A percentile compares a stretch with the other conserved stretches of the same genome.
These are phyloP conservation scores for Peterozyma xylosa DNA, from an alignment of 805 yeast genomes.

Conservation along the genomic window DNA sequence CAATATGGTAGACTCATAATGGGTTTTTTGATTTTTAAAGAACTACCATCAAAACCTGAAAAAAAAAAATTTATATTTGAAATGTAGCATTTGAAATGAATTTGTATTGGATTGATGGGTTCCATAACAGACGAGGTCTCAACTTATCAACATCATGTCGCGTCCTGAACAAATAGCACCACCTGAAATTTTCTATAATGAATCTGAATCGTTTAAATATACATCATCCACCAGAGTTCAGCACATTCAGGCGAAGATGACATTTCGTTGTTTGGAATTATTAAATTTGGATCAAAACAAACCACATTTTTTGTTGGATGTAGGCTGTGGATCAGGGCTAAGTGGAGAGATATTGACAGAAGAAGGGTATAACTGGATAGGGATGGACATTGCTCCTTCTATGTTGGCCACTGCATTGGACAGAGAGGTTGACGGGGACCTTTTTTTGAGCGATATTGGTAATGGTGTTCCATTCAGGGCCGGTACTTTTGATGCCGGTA, in stretches of 20 bases:
- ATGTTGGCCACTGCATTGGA: constrained; percentile 95
- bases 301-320: constrained; percentile 70
- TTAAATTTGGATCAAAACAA: constrained; percentile 60
- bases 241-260: constrained; percentile 97
- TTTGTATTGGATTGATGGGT: background rate
- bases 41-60: background rate
- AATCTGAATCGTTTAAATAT: constrained; percentile 81
- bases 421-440: constrained; percentile 88
- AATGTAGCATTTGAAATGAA: background rate
- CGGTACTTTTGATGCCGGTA: constrained; percentile 95
- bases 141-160: constrained; percentile 46
- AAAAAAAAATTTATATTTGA: background rate
- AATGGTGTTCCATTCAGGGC: constrained; percentile 91
- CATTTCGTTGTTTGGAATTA: constrained; percentile 84
- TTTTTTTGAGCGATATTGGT: constrained; percentile 89
- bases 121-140: background rate
- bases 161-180: constrained; percentile 97
- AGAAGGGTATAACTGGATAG: constrained; percentile 92
- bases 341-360: constrained; percentile 91
- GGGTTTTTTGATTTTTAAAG: too few relatives aligned
- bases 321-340: constrained; percentile 96
- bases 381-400: constrained; percentile 92
- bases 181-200: constrained; percentile 92
- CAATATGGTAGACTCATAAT: too few relatives aligned
- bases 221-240: constrained; percentile 94